Conservation (phyloP, 1,284 basidiomycete species). For the Phylloboletellus chloephorus region DNA sequence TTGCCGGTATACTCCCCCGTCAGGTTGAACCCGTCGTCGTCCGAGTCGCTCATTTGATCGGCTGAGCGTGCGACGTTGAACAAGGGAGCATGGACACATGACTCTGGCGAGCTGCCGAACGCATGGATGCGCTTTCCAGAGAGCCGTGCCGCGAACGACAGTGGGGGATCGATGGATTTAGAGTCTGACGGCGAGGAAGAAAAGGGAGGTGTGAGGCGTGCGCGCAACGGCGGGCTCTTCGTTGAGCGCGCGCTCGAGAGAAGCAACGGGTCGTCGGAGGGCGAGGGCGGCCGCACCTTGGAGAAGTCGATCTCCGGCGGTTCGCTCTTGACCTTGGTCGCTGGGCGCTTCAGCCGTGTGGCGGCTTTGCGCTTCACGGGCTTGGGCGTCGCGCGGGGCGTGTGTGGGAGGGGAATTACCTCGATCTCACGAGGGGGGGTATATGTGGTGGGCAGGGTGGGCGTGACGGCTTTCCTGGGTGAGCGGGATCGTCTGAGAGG, state of each 20-base stretch:
- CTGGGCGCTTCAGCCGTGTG: conserved; percentile 19
- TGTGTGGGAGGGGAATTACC: conserved; percentile 36
- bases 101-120: conserved; percentile 4
- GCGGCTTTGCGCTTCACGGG: conserved; percentile 35
- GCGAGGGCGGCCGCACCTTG: conserved; percentile 60
- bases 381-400: conserved; percentile 31
- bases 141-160: conserved; percentile 22
- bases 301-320: conserved; percentile 57
- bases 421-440: conserved; percentile 62
- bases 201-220: conserved; percentile 25
- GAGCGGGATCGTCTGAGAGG: conserved; percentile 5
- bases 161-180: not conserved
- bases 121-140: conserved; percentile 6
- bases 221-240: conserved; percentile 16
- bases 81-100: conserved; percentile 15
- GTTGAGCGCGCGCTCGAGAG: conserved; percentile 39
- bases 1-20: conserved; percentile 60
- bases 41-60: conserved; percentile 27
- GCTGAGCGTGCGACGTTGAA: conserved; percentile 28
- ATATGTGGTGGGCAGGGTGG: conserved; percentile 36
- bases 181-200: conserved; percentile 22
- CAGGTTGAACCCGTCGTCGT: conserved; percentile 33
- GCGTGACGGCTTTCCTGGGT: conserved; percentile 8
- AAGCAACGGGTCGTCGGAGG: conserved; percentile 66
- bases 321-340: conserved; percentile 50